A percentile compares a stretch with the other conserved stretches of the same genome.
Conservation (phyloP, 192 early-diverging fungal species). For the Umbelopsis sp. region DNA sequence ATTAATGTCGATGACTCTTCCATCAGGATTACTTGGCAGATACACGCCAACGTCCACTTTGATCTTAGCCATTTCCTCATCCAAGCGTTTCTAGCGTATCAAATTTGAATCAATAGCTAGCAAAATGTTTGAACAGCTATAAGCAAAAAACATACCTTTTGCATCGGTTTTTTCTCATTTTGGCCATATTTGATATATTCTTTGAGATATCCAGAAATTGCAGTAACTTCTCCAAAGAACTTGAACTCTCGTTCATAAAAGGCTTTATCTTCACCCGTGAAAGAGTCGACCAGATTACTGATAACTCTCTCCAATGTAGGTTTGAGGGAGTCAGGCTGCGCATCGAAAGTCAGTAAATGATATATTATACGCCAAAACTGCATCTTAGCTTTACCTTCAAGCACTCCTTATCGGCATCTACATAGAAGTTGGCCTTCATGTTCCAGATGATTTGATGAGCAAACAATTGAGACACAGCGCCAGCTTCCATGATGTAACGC, state of each 20-base stretch:
- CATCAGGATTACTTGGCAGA: constrained; percentile 96
- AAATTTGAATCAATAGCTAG: background rate
- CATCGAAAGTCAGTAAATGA: background rate
- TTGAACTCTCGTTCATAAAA: constrained; percentile 97
- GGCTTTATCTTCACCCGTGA: constrained; percentile 85
- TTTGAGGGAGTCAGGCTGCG: constrained; percentile 82
- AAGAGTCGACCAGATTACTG: constrained; percentile 68
- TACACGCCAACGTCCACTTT: constrained; percentile 96
- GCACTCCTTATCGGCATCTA: constrained; percentile 58
- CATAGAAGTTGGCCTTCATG: constrained; percentile 98
- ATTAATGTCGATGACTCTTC: constrained; percentile 93
- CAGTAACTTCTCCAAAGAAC: constrained; percentile 95
- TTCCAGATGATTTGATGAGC: constrained; percentile 99
- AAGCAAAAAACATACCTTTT: constrained; percentile 57
- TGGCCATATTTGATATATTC: constrained; percentile 89
- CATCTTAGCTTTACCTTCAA: constrained; percentile 22
- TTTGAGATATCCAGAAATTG: constrained; percentile 97
- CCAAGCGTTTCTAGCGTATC: constrained; percentile 78
- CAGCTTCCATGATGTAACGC: constrained; percentile 92
- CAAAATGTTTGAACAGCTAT: background rate
- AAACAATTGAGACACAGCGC: constrained; percentile 92
- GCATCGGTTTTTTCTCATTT: constrained; percentile 75
- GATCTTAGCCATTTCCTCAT: constrained; percentile 96
- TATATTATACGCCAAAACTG: background rate
- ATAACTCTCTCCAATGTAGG: constrained; percentile 89